Conservation (phyloP, 495 filamentous ascomycete genomes). For the Paragyromitra xinjiangensis region DNA sequence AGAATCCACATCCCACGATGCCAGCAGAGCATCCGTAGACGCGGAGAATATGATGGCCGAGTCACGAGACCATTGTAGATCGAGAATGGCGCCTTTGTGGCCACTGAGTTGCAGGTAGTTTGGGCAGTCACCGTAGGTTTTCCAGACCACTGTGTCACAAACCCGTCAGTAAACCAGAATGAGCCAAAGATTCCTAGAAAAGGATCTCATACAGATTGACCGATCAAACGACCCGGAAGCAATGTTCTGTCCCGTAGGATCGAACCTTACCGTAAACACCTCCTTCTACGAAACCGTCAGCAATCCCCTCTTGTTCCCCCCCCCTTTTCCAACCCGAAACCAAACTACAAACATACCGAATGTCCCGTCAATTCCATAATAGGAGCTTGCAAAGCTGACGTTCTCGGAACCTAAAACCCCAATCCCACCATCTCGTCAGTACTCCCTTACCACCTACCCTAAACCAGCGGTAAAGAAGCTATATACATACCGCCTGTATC, state of each 20-base stretch:
- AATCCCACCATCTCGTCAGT: conserved; percentile 55
- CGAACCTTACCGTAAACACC: conserved; percentile 90
- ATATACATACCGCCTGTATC: conserved; percentile 77
- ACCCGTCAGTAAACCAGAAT: conserved; percentile 17
- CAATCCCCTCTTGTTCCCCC: neutral
- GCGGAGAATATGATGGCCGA: conserved; percentile 90
- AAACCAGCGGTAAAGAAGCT: conserved; percentile 44
- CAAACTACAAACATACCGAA: conserved; percentile 58
- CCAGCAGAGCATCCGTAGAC: conserved; percentile 76
- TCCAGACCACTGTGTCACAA: conserved; percentile 78
- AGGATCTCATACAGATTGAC: conserved; percentile 73
- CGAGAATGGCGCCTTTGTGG: conserved; percentile 87
- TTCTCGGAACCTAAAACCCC: conserved; percentile 74
- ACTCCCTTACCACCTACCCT: conserved; percentile 36
- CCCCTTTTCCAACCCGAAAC: neutral
- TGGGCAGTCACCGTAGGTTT: conserved; percentile 87
- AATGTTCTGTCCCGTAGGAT: conserved; percentile 84
- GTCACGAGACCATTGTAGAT: conserved; percentile 96
- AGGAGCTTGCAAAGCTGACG: conserved; percentile 86
- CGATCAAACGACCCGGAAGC: conserved; percentile 97
- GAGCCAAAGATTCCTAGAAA: neutral
- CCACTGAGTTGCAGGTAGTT: conserved; percentile 89
- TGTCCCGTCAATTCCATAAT: conserved; percentile 92
- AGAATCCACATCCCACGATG: conserved; percentile 93
- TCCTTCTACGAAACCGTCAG: conserved; percentile 64